phyloP scores from a whole-genome alignment of 805 yeast genomes.

The Wickerhamiella australiensis region DNA sequence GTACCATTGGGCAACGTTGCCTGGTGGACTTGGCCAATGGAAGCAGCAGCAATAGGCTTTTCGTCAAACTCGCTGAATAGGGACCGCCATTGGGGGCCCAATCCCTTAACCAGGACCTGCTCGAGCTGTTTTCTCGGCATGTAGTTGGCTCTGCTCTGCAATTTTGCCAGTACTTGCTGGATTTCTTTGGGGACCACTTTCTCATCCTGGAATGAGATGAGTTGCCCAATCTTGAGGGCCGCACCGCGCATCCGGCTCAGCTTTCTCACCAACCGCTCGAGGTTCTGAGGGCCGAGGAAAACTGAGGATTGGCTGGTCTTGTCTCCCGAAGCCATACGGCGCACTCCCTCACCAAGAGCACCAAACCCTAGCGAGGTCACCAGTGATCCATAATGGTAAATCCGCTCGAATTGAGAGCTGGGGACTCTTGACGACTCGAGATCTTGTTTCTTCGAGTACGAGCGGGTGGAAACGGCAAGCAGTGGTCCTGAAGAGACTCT shows the following conservation, averaged over 20 bases:
- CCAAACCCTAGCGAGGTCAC: slow-evolving; percentile 88
- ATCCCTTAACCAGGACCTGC: slow-evolving; percentile 53
- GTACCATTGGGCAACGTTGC: slow-evolving; percentile 51
- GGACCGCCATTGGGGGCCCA: slow-evolving; percentile 70
- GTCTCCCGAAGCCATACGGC: slow-evolving; percentile 35
- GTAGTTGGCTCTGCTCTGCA: slow-evolving; percentile 89
- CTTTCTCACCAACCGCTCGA: slow-evolving; percentile 77
- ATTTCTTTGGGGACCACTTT: slow-evolving; percentile 74
- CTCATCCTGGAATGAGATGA: slow-evolving; percentile 88
- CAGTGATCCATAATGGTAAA: slow-evolving; percentile 83
- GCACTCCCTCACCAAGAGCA: slow-evolving; percentile 64
- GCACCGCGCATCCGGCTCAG: slow-evolving; percentile 97
- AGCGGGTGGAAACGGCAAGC: background rate
- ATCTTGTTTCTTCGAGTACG: slow-evolving; percentile 24
- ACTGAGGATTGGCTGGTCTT: slow-evolving; percentile 35
- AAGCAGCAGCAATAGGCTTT: slow-evolving; percentile 91
- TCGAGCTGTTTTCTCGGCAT: slow-evolving; percentile 92
- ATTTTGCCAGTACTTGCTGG: slow-evolving; percentile 65
- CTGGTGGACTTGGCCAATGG: slow-evolving; percentile 90
- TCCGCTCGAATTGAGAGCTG: slow-evolving; percentile 68
- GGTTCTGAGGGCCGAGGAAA: slow-evolving; percentile 66
- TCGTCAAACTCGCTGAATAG: slow-evolving; percentile 65
- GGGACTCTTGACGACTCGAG: slow-evolving; percentile 68
- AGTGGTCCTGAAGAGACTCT: too few relatives aligned
- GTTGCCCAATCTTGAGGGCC: slow-evolving; percentile 92